These are phyloP conservation scores for Colletotrichum brevisporum DNA, from an alignment of 2,329 filamentous ascomycete species.

Conservation along the genomic window DNA sequence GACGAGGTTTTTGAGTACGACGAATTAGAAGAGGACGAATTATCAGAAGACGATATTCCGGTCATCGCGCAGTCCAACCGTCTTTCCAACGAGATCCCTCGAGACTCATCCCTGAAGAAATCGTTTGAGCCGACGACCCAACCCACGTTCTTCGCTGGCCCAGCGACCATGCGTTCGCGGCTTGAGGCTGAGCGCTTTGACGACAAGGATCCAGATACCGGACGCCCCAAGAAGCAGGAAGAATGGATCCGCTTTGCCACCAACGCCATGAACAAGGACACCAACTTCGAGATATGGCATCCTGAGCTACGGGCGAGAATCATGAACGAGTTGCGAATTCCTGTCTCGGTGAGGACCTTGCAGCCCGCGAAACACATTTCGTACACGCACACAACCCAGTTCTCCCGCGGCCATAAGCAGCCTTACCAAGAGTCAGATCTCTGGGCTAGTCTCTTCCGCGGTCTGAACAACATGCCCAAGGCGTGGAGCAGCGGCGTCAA, in stretches of 20 bases:
- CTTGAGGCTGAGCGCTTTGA: constrained; percentile 1
- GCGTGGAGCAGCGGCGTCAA: not conserved
- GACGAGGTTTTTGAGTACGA: too few species aligned
- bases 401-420: not conserved
- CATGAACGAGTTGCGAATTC: not conserved
- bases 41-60: too few species aligned
- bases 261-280: not conserved
- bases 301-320: constrained; percentile 1
- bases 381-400: not conserved
- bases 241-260: constrained; percentile 4
- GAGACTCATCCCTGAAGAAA: too few species aligned
- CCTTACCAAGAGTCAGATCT: not conserved
- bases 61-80: too few species aligned
- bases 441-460: constrained; percentile 13
- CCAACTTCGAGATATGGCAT: constrained; percentile 3
- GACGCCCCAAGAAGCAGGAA: constrained; percentile 3
- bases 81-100: too few species aligned
- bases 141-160: too few species aligned
- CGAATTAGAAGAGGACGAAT: too few species aligned
- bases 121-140: too few species aligned
- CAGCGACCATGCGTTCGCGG: constrained; percentile 3
- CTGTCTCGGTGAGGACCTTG: constrained; percentile 5
- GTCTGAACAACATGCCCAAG: not conserved
- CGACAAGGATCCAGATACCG: constrained; percentile 9
- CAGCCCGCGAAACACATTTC: not conserved